These are phyloP conservation scores for Lasiodiplodia hormozganensis DNA, from an alignment of 2,329 filamentous ascomycete species.

Conservation along the genomic window DNA sequence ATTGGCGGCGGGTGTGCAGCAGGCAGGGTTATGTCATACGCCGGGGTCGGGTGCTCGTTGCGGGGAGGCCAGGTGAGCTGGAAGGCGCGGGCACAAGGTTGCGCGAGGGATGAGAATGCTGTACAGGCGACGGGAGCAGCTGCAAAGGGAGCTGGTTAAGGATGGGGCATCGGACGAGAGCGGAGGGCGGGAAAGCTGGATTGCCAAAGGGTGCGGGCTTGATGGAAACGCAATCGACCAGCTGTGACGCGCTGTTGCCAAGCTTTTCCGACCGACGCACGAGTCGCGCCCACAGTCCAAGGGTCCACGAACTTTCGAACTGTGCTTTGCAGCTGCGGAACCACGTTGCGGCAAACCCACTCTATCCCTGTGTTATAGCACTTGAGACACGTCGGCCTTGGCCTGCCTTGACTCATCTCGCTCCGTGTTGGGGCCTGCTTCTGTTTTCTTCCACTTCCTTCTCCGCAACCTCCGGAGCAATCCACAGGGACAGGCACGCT, in stretches of 20 bases:
- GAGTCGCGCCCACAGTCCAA: conserved; percentile 1
- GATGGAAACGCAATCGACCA: conserved; percentile 6
- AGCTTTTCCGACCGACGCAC: conserved; percentile 11
- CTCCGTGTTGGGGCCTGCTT: neutral
- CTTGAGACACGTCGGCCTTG: neutral
- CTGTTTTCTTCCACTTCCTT: conserved; percentile 5
- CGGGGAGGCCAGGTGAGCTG: conserved; percentile 16
- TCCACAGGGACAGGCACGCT: neutral
- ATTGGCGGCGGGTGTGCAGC: conserved; percentile 7
- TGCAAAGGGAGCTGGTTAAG: neutral
- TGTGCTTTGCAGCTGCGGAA: conserved; percentile 13
- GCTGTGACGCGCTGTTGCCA: conserved; percentile 13
- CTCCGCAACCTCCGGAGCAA: neutral
- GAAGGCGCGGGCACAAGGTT: neutral
- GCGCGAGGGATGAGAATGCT: conserved; percentile 1
- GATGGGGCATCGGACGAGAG: neutral
- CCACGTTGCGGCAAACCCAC: conserved; percentile 2
- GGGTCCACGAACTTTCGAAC: conserved; percentile 5
- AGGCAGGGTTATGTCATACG: conserved; percentile 21
- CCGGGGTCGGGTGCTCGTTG: conserved; percentile 15
- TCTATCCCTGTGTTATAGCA: neutral
- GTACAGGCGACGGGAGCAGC: conserved; percentile 10
- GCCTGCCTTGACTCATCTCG: conserved; percentile 5
- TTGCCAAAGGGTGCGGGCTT: conserved; percentile 2
- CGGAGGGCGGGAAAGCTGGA: conserved; percentile 10